A percentile compares a stretch with the other conserved stretches of the same genome.
These are phyloP conservation scores for Penicillium samsonianum DNA, from an alignment of 495 filamentous ascomycete genomes.

Conservation along the genomic window DNA sequence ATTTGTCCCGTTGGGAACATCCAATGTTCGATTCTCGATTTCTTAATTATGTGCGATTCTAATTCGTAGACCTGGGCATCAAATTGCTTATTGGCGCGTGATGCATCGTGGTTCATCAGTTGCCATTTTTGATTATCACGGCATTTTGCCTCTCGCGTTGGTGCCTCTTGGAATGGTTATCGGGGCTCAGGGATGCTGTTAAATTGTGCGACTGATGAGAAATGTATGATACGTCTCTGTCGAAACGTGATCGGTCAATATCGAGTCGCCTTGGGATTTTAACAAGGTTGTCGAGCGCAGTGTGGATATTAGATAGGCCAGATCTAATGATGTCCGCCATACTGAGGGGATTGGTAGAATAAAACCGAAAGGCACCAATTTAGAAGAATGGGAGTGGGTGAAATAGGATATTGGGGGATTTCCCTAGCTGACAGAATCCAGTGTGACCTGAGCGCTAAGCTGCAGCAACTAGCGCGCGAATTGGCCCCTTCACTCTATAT, in stretches of 20 bases:
- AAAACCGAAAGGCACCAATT: too few relatives aligned
- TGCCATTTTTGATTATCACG: neutral
- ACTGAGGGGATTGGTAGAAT: too few relatives aligned
- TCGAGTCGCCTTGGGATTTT: neutral
- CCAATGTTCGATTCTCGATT: neutral
- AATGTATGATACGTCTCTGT: neutral
- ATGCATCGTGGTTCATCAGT: neutral
- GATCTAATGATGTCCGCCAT: too few relatives aligned
- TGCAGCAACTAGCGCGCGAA: neutral
- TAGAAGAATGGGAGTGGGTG: too few relatives aligned
- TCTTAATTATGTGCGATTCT: neutral
- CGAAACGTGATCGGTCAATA: neutral
- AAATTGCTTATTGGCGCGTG: neutral
- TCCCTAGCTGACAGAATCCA: neutral
- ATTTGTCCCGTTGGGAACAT: neutral
- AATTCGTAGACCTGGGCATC: neutral
- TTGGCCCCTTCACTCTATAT: neutral
- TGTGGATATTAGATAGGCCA: neutral
- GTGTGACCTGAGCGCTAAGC: neutral
- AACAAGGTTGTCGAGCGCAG: neutral
- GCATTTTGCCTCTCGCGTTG: neutral
- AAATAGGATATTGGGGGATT: neutral
- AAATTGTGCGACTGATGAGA: neutral
- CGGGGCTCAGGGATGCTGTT: neutral
- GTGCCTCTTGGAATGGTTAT: neutral